Evolutionary conservation across 176 grass and related monocot genomes (phyloP).

Genomic region (Sorghum bicolor): DNA sequence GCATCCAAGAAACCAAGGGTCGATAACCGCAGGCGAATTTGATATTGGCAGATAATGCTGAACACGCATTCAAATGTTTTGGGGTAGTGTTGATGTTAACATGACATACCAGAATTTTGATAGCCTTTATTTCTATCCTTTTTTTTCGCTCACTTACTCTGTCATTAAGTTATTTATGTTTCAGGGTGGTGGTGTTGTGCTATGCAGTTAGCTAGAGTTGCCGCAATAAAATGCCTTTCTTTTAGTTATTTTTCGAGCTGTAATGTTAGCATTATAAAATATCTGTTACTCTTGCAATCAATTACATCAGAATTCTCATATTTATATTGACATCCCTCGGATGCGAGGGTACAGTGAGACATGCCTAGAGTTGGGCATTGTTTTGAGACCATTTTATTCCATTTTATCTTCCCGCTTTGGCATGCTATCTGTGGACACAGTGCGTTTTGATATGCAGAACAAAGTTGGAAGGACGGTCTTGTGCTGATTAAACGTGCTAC

Average conservation of each 20-base stretch:
- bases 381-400: not conserved
- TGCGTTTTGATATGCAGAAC: not conserved
- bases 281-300: not conserved
- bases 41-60: conserved; percentile 16
- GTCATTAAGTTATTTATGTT: not conserved
- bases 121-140: not conserved
- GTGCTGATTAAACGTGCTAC: not conserved
- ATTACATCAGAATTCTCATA: not conserved
- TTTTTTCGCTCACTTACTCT: not conserved
- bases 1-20: conserved; percentile 72
- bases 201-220: not conserved
- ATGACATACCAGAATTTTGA: not conserved
- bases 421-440: not conserved
- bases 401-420: not conserved
- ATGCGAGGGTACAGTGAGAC: not conserved
- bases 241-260: not conserved
- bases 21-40: conserved; percentile 71
- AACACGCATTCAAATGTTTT: not conserved
- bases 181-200: not conserved
- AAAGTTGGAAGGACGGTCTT: not conserved
- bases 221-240: too few species aligned
- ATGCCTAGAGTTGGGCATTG: not conserved
- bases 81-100: not conserved
- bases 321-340: not conserved
- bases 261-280: not conserved